These are phyloP conservation scores for Epichloe glyceriae DNA, from an alignment of 2,329 filamentous ascomycete species.

Conservation along the genomic window DNA sequence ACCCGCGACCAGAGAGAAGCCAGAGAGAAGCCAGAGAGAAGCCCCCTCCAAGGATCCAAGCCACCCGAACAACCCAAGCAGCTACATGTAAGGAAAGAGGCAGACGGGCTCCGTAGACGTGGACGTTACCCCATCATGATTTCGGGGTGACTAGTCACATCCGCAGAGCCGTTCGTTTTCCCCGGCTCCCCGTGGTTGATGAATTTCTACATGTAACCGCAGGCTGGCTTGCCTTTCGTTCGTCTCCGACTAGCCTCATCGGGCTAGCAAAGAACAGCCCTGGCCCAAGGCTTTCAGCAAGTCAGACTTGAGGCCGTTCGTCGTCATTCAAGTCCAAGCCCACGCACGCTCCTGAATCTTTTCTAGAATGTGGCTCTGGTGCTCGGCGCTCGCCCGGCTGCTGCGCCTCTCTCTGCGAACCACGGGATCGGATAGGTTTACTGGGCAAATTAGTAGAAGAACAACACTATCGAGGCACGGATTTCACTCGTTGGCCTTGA, in stretches of 20 bases:
- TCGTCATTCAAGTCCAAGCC: too few species aligned
- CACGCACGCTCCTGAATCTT: neutral
- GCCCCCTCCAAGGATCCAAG: neutral
- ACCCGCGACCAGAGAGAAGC: too few species aligned
- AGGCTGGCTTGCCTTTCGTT: neutral
- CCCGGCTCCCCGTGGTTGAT: neutral
- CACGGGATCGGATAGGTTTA: neutral
- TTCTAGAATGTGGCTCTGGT: neutral
- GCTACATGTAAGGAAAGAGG: too few species aligned
- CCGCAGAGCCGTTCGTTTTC: neutral
- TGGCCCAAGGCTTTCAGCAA: slow-evolving; percentile 2
- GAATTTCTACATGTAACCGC: too few species aligned
- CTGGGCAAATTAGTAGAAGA: neutral
- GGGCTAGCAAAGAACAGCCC: neutral
- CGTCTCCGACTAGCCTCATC: neutral
- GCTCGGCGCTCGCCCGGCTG: neutral
- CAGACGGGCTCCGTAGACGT: too few species aligned
- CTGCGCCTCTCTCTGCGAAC: slow-evolving; percentile 1
- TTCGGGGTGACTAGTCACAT: neutral
- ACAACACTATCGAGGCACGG: neutral
- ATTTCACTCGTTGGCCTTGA: neutral
- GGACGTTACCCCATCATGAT: neutral
- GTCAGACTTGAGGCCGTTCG: neutral
- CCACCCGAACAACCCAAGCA: neutral
- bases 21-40: neutral